Percentiles rank a stretch among this genome's conserved stretches.
phyloP scores from a whole-genome alignment of 78 protist species.

The Dictyostelium intermedium region DNA sequence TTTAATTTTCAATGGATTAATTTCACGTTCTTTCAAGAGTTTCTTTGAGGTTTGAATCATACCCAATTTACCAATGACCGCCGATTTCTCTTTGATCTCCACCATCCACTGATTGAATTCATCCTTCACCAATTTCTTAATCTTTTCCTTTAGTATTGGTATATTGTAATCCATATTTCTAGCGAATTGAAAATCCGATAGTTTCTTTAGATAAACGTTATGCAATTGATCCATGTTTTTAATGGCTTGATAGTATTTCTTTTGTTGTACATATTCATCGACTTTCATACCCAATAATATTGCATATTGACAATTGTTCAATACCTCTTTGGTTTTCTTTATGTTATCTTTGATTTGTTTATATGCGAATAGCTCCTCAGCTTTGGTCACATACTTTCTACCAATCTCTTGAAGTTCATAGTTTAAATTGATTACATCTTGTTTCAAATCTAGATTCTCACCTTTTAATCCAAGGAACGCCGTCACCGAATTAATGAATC shows the following conservation, averaged over 20 bases:
- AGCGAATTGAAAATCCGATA: slow-evolving; percentile 72
- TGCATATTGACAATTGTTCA: slow-evolving; percentile 68
- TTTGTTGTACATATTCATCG: slow-evolving; percentile 44
- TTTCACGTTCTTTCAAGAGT: slow-evolving; percentile 54
- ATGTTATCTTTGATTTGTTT: slow-evolving; percentile 65
- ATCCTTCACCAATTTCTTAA: slow-evolving; percentile 61
- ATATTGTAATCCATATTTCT: slow-evolving; percentile 70
- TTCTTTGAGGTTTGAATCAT: slow-evolving; percentile 62
- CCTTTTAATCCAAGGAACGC: slow-evolving; percentile 46
- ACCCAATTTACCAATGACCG: slow-evolving; percentile 67
- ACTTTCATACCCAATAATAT: slow-evolving; percentile 63
- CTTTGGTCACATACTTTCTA: slow-evolving; percentile 3
- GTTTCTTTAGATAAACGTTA: slow-evolving; percentile 44
- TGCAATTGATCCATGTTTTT: slow-evolving; percentile 75
- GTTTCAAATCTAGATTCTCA: slow-evolving; percentile 43
- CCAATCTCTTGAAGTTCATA: slow-evolving; percentile 56
- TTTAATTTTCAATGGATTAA: slow-evolving; percentile 68
- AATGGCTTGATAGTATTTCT: slow-evolving; percentile 55
- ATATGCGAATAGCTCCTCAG: slow-evolving; percentile 44
- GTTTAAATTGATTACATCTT: slow-evolving; percentile 37
- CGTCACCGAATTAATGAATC: slow-evolving; percentile 63
- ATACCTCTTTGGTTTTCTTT: slow-evolving; percentile 24
- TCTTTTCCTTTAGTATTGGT: slow-evolving; percentile 38
- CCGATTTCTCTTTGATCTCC: slow-evolving; percentile 69
- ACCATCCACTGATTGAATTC: slow-evolving; percentile 79